Conservation (phyloP, 2,329 filamentous ascomycete genomes). For the Xylaria sp. region DNA sequence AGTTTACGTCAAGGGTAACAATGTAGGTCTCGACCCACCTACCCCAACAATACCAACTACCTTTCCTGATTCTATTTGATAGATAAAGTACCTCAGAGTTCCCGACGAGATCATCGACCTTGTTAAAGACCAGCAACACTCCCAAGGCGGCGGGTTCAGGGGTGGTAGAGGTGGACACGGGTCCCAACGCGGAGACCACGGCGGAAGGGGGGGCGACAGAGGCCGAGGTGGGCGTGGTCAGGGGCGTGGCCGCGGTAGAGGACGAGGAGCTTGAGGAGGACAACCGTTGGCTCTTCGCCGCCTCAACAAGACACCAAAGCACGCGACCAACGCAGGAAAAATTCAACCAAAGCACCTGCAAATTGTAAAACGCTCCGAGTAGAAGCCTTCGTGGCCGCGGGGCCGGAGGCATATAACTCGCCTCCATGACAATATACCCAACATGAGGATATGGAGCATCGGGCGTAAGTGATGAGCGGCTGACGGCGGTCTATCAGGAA, state of each 20-base stretch:
- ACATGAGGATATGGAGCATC: background rate
- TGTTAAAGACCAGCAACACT: conserved; percentile 88
- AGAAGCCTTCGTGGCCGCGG: background rate
- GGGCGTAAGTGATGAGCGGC: background rate
- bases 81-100: conserved; percentile 98
- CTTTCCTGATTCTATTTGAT: conserved; percentile 33
- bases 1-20: conserved; percentile 96
- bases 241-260: conserved; percentile 52
- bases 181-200: conserved; percentile 60
- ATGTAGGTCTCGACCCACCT: conserved; percentile 64
- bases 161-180: conserved; percentile 63
- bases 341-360: background rate
- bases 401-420: background rate
- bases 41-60: conserved; percentile 9
- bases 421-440: conserved; percentile 3
- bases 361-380: background rate
- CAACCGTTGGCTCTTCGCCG: background rate
- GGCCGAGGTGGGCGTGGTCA: conserved; percentile 60
- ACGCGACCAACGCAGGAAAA: background rate
- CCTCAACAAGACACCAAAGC: background rate
- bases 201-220: conserved; percentile 60
- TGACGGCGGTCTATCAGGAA: background rate
- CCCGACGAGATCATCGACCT: conserved; percentile 96
- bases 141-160: conserved; percentile 64
- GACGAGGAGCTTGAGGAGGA: conserved; percentile 43